These are phyloP conservation scores for Sutorius australiensis DNA, from an alignment of 768 basidiomycete genomes.

Conservation along the genomic window DNA sequence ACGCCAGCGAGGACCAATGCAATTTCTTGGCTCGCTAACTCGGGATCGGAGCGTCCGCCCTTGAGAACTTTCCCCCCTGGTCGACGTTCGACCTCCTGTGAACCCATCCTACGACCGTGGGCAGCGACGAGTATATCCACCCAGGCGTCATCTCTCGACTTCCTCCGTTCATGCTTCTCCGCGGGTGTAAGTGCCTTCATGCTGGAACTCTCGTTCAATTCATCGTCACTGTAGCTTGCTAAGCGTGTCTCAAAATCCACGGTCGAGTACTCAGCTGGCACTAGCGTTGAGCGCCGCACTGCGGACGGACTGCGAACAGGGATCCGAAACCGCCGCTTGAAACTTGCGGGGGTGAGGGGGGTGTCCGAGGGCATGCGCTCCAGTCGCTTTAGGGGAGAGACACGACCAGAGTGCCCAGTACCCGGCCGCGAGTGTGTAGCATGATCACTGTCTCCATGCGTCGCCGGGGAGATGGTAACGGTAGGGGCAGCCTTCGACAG, in stretches of 20 bases:
- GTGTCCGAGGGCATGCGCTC: constrained; percentile 28
- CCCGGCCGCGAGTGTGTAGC: constrained; percentile 17
- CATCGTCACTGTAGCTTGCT: constrained; percentile 56
- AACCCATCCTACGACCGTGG: constrained; percentile 47
- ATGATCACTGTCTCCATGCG: constrained; percentile 33
- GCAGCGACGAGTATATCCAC: constrained; percentile 79
- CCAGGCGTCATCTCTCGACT: constrained; percentile 72
- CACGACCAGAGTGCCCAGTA: constrained; percentile 19
- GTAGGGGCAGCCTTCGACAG: constrained; percentile 27
- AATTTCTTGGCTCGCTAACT: constrained; percentile 68
- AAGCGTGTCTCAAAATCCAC: constrained; percentile 83
- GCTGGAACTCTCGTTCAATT: constrained; percentile 40
- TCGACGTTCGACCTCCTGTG: constrained; percentile 48
- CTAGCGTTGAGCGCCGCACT: constrained; percentile 45
- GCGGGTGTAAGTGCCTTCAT: constrained; percentile 39
- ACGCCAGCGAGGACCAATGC: constrained; percentile 66
- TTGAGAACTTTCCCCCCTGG: constrained; percentile 30
- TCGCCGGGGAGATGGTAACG: constrained; percentile 22
- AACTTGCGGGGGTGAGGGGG: constrained; percentile 25
- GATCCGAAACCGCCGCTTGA: constrained; percentile 56
- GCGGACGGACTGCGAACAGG: constrained; percentile 54
- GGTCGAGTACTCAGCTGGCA: constrained; percentile 73
- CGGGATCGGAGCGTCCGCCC: constrained; percentile 54
- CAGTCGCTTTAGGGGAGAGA: constrained; percentile 17
- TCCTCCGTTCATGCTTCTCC: constrained; percentile 39